A percentile compares a stretch with the other conserved stretches of the same genome.
phyloP scores from a whole-genome alignment of 441 rosid genomes.

The Aquilaria agallochum region DNA sequence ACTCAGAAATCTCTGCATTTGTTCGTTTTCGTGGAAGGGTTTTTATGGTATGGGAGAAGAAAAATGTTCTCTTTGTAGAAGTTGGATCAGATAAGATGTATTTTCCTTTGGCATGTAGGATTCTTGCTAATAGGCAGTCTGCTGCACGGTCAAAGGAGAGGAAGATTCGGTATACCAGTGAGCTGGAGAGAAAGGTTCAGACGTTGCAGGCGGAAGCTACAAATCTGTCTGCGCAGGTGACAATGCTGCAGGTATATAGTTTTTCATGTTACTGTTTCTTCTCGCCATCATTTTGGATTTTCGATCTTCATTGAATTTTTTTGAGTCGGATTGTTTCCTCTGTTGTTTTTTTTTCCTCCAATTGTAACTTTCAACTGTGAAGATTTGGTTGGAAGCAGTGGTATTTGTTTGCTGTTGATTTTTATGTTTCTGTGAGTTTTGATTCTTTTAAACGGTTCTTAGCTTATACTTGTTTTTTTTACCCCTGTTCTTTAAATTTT shows the following conservation, averaged over 20 bases:
- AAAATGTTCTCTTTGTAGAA: background rate
- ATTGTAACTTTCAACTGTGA: background rate
- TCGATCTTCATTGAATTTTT: background rate
- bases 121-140: slow-evolving; percentile 91
- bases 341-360: background rate
- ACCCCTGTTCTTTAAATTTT: too few species aligned
- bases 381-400: too few species aligned
- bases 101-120: slow-evolving; percentile 37
- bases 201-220: slow-evolving; percentile 97
- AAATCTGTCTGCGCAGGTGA: slow-evolving; percentile 91
- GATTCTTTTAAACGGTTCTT: too few species aligned
- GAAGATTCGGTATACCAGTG: slow-evolving; percentile 71
- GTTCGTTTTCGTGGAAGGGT: too few species aligned
- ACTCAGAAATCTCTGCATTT: too few species aligned
- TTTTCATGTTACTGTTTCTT: background rate
- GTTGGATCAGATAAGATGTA: slow-evolving; percentile 3
- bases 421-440: too few species aligned
- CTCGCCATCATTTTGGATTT: background rate
- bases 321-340: background rate
- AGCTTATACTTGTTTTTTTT: too few species aligned
- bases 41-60: background rate
- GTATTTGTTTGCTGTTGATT: too few species aligned
- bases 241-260: slow-evolving; percentile 70
- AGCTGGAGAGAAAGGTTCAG: slow-evolving; percentile 92
- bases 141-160: slow-evolving; percentile 97